Evolutionary conservation across 768 basidiomycete genomes (phyloP), one percentile per base, ranked within the genome.

Genomic region (Filobasidium floriforme): DNA sequence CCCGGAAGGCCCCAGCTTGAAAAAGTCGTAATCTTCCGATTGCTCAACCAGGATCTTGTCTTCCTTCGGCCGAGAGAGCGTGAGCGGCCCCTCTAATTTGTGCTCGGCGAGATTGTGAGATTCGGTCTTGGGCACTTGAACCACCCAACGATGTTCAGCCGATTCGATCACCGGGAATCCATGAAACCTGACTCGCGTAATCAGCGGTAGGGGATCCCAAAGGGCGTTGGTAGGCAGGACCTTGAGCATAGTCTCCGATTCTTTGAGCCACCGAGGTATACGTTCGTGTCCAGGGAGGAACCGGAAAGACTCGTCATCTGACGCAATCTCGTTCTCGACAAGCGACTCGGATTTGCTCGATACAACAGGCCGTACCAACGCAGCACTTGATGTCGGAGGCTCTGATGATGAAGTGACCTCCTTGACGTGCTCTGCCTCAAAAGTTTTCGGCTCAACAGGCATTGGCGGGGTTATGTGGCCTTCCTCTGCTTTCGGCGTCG

Each of bases 161-260:
- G 81, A 81, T 68, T 84, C 87, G 11, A 76, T 81, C 44, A 93
- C 73, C 1, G 88, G 87, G 67, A 83, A 76, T 0, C 83, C 84
- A 51, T 87, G 82, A 68, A 83, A 89, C 0, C 84, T 81, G 3
- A 89, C 66, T 44, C 80, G 82, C 12, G 94, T 82, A 15, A 94
- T 80, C 0, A 86, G 80, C 0, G 91, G 92, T 1, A 92, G 75
- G 44, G 85, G 79, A 40, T 83, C 82, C 54, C 85, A 83, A 22
- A 84, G 77, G 49, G 76, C 78, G 18, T 77, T 67, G 26, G 79
- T 75, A 22, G 85, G 73, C 29, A 85, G 82, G 1, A 80, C 80
- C 44, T 81, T 77, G 74, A 52, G 81, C 66, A 19, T 89, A 1
- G 15, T 41, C 12, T 37, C 28, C 2, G 54, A 43, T 10, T 67